Base-by-base conservation (phyloP, 805 yeast genomes). In the Wickerhamomyces silvicola region DNA sequence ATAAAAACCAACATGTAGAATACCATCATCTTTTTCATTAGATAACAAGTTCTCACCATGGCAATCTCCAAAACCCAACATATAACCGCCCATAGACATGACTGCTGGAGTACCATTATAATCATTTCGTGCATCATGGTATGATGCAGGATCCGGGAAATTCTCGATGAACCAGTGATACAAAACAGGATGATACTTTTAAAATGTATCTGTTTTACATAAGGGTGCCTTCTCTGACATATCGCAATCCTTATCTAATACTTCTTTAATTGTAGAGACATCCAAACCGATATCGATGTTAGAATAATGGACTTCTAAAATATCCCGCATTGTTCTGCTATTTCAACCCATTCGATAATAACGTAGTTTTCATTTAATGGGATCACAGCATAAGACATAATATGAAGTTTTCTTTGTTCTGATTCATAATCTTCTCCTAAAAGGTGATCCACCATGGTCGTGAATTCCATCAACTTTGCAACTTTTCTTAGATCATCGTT, bases 41-140 rank as follows among this genome's bases (percentile, higher is more conserved):
- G 90, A 62, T 33, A 92, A 59, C 14, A 92, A 75, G 50, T 92
- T 92, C 50, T 92, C 99, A 45, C 95, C 82, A 53, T 92, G 99
- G 24, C 99, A 68, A 57, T 92, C 99, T 16, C 99, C 99, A 30
- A 92, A 67, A 7, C 98, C 98, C 18, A 92, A 66, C 28, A 92
- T 75, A 52, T 84, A 85, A 0, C 99, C 98, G 5, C 90, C 95
- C 66, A 92, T 86, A 0, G 97, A 87, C 98, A 94, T 92, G 0
- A 90, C 97, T 0, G 97, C 96, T 18, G 82, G 66, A 0, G 95
- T 77, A 33, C 94, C 66, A 0, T 84, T 77, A 52, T 72, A 94
- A 22, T 68, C 65, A 30, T 78, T 79, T 34, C 97, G 61, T 2
- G 90, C 83, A 26, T 69, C 68, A 39, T 85, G 82, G 98, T 98